phyloP scores from a whole-genome alignment of 192 early-diverging fungal genomes.

The Backusella parvicylindrica region DNA sequence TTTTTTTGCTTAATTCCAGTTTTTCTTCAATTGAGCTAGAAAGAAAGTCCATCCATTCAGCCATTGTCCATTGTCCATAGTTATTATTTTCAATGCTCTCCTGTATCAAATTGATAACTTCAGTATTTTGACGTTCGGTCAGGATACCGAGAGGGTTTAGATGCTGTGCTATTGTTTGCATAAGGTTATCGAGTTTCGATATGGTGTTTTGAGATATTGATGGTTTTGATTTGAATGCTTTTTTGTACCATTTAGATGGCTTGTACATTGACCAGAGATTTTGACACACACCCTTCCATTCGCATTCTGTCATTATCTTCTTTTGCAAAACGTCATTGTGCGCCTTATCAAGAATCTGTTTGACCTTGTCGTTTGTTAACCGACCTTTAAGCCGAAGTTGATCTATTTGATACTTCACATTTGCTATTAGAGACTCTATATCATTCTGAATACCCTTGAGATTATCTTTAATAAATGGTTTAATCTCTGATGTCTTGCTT shows the following conservation, averaged over 20 bases:
- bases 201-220: not conserved
- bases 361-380: not conserved
- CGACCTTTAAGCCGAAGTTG: conserved; percentile 8
- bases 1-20: not conserved
- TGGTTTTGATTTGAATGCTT: not conserved
- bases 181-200: not conserved
- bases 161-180: not conserved
- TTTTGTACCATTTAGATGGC: conserved; percentile 7
- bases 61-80: not conserved
- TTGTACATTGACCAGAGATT: not conserved
- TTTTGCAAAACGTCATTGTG: not conserved
- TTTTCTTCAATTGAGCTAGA: not conserved
- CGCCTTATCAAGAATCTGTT: not conserved
- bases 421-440: not conserved
- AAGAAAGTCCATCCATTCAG: not conserved
- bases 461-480: not conserved
- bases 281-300: not conserved
- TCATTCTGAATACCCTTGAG: not conserved
- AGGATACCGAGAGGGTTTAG: not conserved
- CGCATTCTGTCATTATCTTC: conserved; percentile 1
- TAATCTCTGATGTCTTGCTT: not conserved
- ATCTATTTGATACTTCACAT: not conserved
- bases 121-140: not conserved
- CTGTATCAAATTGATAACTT: not conserved
- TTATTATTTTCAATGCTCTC: not conserved